A percentile compares a stretch with the other conserved stretches of the same genome.
These are phyloP conservation scores for Salix dunnii DNA, from an alignment of 345 rosid genomes.

Conservation along the genomic window DNA sequence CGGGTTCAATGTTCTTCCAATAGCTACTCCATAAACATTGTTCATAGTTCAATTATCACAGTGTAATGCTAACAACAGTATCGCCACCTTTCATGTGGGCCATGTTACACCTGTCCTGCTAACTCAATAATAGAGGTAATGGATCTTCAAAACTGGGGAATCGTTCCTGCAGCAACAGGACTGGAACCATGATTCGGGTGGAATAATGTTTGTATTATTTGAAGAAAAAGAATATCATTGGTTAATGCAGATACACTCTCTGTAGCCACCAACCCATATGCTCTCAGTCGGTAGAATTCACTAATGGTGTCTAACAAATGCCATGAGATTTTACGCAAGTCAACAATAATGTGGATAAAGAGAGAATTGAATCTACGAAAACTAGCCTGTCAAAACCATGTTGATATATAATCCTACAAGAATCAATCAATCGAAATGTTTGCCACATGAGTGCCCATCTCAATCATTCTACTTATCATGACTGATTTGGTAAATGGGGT, in stretches of 20 bases:
- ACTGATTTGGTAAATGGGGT: background rate
- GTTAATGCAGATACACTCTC: background rate
- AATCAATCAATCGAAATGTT: background rate
- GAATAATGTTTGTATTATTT: background rate
- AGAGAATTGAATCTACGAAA: background rate
- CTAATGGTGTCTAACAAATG: background rate
- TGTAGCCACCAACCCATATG: slow-evolving; percentile 10
- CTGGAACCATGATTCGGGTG: background rate
- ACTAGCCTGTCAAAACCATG: background rate
- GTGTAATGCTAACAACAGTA: slow-evolving; percentile 10
- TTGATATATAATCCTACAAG: background rate
- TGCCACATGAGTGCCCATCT: background rate
- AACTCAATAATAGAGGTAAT: slow-evolving; percentile 15
- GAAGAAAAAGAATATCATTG: slow-evolving; percentile 2
- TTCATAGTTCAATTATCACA: background rate
- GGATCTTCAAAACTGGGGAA: background rate
- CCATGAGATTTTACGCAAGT: background rate
- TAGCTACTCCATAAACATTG: background rate
- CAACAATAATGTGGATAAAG: background rate
- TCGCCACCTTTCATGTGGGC: background rate
- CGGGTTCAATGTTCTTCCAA: background rate
- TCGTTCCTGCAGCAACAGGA: background rate
- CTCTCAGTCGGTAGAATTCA: background rate
- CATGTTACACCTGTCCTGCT: background rate
- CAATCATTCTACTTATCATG: background rate